Base-by-base conservation (phyloP, 2,329 filamentous ascomycete species). In the Aspergillus udagawae region DNA sequence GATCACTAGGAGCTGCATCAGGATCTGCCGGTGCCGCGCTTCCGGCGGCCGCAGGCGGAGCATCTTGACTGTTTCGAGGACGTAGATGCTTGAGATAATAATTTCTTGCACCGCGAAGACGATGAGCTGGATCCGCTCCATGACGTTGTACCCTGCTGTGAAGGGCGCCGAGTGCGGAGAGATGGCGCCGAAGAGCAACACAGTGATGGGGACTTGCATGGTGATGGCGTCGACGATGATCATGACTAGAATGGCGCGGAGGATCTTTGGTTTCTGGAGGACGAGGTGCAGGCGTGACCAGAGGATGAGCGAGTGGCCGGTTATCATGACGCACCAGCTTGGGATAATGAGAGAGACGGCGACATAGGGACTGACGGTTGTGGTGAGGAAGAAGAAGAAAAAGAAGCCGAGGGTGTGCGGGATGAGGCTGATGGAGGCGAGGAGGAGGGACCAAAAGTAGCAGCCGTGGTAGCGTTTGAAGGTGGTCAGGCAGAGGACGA, bases 71-170 rank as follows among this genome's bases (percentile, higher is more conserved):
- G 81, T 80, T 57, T 82, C 79, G 63, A 67, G 70, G 28, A 84
- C 80, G 62, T 82, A 83, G 20, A 82, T 69, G 1, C 72, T 69
- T 0, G 80, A 82, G 42, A 84, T 77, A 44, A 82, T 72, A 51
- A 78, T 69, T 56, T 84, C 82, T 62, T 83, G 82, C 5, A 83
- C 48, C 56, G 78, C 82, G 63, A 83, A 83, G 3, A 79, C 71
- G 1, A 78, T 77, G 51, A 83, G 75, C 61, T 84, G 80, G 4
- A 83, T 71, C 55, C 78, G 78, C 60, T 84, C 82, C 69, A 80
- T 73, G n/a, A 75, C 58, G 20, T 71, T 66, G 59, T 76, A 78
- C 1, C 67, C 73, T 0, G 45, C 53, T 4, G 66, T 52, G 61
- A 70, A 77, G 5, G 23, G 50, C 7, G 50, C 35, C 10, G 23